These are phyloP conservation scores for Kurtzmaniella natalensis DNA, from an alignment of 1,139 yeast genomes.

Conservation along the genomic window DNA sequence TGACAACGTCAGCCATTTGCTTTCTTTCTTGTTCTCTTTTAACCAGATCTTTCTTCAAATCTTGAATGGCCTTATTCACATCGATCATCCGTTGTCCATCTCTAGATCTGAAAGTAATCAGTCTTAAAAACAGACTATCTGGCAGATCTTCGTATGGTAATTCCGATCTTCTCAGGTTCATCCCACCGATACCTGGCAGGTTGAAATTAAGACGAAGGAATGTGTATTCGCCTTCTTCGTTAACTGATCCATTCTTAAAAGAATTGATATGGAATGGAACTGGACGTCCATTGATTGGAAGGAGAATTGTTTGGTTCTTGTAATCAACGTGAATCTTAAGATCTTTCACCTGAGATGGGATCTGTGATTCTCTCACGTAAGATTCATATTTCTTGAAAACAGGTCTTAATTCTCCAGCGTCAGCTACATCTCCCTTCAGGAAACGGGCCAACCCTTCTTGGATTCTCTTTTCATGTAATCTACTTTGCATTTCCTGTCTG, in stretches of 20 bases:
- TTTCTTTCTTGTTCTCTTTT: conserved; percentile 89
- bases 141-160: conserved; percentile 89
- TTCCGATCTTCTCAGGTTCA: conserved; percentile 65
- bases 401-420: conserved; percentile 60
- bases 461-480: conserved; percentile 79
- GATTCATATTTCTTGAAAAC: conserved; percentile 91
- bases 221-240: conserved; percentile 94
- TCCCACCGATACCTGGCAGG: conserved; percentile 86
- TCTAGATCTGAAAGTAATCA: conserved; percentile 82
- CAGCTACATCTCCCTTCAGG: conserved; percentile 70
- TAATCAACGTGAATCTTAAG: conserved; percentile 83
- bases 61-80: conserved; percentile 85
- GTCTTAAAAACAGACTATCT: conserved; percentile 80
- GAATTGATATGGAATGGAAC: conserved; percentile 96
- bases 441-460: conserved; percentile 80
- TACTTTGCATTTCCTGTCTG: conserved; percentile 78
- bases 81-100: conserved; percentile 92
- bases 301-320: conserved; percentile 80
- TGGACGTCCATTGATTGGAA: conserved; percentile 94
- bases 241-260: conserved; percentile 90
- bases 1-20: conserved; percentile 91
- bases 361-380: conserved; percentile 86
- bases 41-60: conserved; percentile 85
- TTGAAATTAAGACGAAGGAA: conserved; percentile 87
- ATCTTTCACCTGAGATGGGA: conserved; percentile 79